phyloP scores from a whole-genome alignment of 257 asterid species.

The Capsicum rhomboideum region DNA sequence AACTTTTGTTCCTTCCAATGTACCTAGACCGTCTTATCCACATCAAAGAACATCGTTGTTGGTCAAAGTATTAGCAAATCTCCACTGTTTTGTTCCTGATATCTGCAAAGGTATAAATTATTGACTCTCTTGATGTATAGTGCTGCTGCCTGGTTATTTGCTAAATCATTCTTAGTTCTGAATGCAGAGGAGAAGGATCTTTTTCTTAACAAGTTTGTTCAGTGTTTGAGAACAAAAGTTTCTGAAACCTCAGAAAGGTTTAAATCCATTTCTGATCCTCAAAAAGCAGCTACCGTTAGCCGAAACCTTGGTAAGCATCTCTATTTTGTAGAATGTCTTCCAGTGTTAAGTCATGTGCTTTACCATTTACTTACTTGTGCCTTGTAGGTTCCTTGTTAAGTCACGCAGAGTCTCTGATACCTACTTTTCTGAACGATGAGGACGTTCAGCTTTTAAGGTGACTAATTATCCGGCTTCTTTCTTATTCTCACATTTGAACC shows the following conservation, averaged over 20 bases:
- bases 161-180: conserved; percentile 12
- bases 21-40: conserved; percentile 70
- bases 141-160: neutral
- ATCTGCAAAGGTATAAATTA: conserved; percentile 73
- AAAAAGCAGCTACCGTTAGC: conserved; percentile 39
- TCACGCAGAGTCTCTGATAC: conserved; percentile 86
- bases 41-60: conserved; percentile 84
- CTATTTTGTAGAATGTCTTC: conserved; percentile 1
- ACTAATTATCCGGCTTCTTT: conserved; percentile 4
- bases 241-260: conserved; percentile 30
- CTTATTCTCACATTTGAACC: neutral
- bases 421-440: conserved; percentile 75
- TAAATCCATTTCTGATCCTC: conserved; percentile 41
- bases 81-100: conserved; percentile 89
- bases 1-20: conserved; percentile 32
- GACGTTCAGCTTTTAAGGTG: conserved; percentile 93
- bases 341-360: conserved; percentile 15
- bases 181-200: conserved; percentile 89
- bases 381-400: conserved; percentile 73
- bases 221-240: conserved; percentile 53
- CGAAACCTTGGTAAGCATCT: conserved; percentile 55
- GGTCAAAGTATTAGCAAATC: conserved; percentile 94
- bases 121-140: conserved; percentile 3
- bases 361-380: conserved; percentile 16
- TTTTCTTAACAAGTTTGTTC: conserved; percentile 73